Evolutionary conservation across 345 rosid genomes (phyloP).

Genomic region (Kandelia obovata): DNA sequence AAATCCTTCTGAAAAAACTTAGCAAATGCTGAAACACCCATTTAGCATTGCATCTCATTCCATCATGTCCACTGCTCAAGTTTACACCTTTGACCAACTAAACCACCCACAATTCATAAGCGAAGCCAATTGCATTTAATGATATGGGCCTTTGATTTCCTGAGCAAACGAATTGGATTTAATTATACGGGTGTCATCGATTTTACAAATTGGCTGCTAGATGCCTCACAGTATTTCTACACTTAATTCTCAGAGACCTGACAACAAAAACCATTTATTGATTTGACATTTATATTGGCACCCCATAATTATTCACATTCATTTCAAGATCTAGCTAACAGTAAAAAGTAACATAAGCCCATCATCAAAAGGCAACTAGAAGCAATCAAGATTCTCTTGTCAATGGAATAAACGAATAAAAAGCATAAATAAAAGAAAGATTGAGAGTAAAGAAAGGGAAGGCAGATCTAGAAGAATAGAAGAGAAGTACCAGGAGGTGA

Average conservation of each 20-base stretch:
- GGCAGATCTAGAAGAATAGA: constrained; percentile 2
- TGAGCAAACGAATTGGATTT: constrained; percentile 3
- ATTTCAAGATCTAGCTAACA: constrained; percentile 18
- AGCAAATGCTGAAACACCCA: neutral
- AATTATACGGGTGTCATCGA: too few species aligned
- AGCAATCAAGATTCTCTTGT: neutral
- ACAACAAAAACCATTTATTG: neutral
- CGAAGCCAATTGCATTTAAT: neutral
- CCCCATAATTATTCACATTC: constrained; percentile 3
- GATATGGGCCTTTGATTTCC: neutral
- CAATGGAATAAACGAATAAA: neutral
- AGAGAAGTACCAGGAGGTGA: constrained; percentile 55
- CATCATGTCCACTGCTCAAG: neutral
- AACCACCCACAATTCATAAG: neutral
- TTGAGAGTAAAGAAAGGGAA: constrained; percentile 2
- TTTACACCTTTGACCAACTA: neutral
- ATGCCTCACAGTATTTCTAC: neutral
- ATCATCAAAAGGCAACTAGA: neutral
- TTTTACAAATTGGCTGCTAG: neutral
- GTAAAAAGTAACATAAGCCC: too few species aligned
- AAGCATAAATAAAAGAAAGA: neutral
- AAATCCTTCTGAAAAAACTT: neutral
- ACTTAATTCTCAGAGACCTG: neutral
- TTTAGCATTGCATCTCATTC: neutral
- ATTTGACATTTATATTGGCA: neutral